phyloP scores from a whole-genome alignment of 805 yeast genomes.

The Barnettozyma sucrosica region DNA sequence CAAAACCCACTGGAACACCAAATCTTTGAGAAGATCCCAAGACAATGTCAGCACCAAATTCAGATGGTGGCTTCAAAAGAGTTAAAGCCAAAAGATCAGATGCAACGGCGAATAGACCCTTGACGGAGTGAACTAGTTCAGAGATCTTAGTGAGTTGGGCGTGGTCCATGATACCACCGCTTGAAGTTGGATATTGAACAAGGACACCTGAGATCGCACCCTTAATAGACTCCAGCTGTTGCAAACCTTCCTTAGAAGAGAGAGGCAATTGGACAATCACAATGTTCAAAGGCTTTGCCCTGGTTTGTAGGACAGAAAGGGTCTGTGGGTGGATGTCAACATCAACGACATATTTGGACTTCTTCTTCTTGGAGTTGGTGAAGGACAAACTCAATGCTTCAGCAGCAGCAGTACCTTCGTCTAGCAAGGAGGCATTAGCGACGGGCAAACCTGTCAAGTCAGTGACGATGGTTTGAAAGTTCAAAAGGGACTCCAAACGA shows the following conservation, averaged over 20 bases:
- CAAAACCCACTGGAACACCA: constrained; percentile 97
- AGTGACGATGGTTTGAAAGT: constrained; percentile 86
- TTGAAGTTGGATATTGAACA: constrained; percentile 86
- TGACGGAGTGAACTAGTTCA: constrained; percentile 58
- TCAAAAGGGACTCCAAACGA: constrained; percentile 80
- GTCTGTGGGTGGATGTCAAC: constrained; percentile 80
- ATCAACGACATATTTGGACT: constrained; percentile 65
- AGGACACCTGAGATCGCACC: constrained; percentile 67
- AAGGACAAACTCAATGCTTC: constrained; percentile 90
- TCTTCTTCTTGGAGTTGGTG: constrained; percentile 63
- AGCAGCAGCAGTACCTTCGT: constrained; percentile 96
- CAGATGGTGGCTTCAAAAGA: constrained; percentile 73
- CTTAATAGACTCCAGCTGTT: constrained; percentile 29
- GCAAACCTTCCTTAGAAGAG: constrained; percentile 35
- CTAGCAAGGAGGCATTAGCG: constrained; percentile 90
- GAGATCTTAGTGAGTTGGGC: constrained; percentile 50
- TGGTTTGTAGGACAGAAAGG: constrained; percentile 64
- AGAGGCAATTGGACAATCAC: constrained; percentile 56
- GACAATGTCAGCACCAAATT: constrained; percentile 88
- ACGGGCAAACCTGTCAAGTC: constrained; percentile 93
- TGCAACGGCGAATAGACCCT: constrained; percentile 80
- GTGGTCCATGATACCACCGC: constrained; percentile 57
- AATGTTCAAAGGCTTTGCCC: constrained; percentile 72
- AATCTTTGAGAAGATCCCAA: constrained; percentile 92
- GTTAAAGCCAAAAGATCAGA: constrained; percentile 89